Base-by-base conservation (phyloP, 78 protist genomes). In the Paratrimastix pyriformis region DNA sequence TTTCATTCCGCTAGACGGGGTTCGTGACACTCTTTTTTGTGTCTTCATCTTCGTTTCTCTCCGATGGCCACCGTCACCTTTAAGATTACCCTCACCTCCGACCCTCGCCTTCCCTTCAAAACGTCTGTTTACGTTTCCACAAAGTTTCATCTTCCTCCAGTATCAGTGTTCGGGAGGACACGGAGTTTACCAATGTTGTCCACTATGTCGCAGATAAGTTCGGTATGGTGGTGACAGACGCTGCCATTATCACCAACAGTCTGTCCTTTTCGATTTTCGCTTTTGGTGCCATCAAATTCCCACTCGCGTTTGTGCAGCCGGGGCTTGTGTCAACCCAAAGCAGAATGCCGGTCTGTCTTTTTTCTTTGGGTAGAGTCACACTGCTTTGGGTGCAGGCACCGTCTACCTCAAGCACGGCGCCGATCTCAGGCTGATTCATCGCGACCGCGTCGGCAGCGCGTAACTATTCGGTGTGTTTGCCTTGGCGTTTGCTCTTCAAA, bases 141-240 rank as follows among this genome's bases (percentile, higher is more conserved):
- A 52, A 52, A 52, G 21, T 62, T 62, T 62, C 24, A 29, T n/a
- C 15, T 35, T 35, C 68, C 24, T 26, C 37, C 68, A 62, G 68
- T 26, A 29, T 62, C 26, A 29, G 42, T 13, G 68, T 62, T 11
- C 15, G 21, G 21, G 68, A 62, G 21, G 68, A 62, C 37, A 62
- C 68, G 13, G 68, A 62, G 21, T 62, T 62, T 15, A 62, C 68
- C 13, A 35, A 62, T 62, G 68, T 62, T 15, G 39, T 62, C 13
- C 68, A 62, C 21, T 62, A 26, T 62, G 68, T 62, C 42, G 68
- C 68, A 15, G 68, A 62, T 29, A n/a, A 62, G 21, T 62, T 62
- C 21, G 68, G 68, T 13, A 62, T 62, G 68, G 68, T 62, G 15
- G 42, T 21, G 21, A 15, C 15, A 62, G 68, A 62, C 21, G 68